Base-by-base conservation (phyloP, 257 asterid species). In the Apocynum venetum region DNA sequence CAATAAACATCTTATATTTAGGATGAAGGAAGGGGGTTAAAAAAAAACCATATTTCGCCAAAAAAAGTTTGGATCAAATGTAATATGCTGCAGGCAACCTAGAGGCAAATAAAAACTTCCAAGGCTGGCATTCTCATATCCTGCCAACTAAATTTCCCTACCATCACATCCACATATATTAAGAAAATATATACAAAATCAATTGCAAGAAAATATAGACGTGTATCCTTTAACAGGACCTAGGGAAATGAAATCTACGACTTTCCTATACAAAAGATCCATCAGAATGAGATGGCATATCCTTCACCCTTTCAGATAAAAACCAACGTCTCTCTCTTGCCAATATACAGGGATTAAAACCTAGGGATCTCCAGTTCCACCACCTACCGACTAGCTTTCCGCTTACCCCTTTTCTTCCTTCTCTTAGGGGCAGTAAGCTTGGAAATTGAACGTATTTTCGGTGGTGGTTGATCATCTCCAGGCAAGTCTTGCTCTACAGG, bases 401-500 rank as follows among this genome's bases (percentile, higher is more conserved):
- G 81, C 78, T 85, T 83, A 48, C 87, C 87, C 77, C 85, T 82
- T 85, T 75, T 89, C 83, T 84, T 86, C 83, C 85, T 87, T 82
- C 70, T 84, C 87, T 80, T 91, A 8, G 92, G 74, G 60, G 92
- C 82, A 36, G 92, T 84, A 52, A 83, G 77, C 84, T 78, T 88
- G 82, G 97, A 74, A 74, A 85, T 79, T 15, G 91, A 88, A 25
- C 91, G 89, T n/a, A 80, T 65, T 84, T 84, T 88, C 31, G 79
- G 78, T 35, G 89, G 82, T 44, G 90, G 86, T 77, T 85, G 91
- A 75, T 86, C 83, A 31, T 88, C 87, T 59, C 74, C 55, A 15
- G 82, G 83, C 56, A 57, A 77, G 71, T 82, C 87, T 4, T 89
- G 75, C 15, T 85, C 93, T 68, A 77, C 76, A 59, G 15, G 69